phyloP scores from a whole-genome alignment of 495 filamentous ascomycete species.

The Entonaema liquescens region DNA sequence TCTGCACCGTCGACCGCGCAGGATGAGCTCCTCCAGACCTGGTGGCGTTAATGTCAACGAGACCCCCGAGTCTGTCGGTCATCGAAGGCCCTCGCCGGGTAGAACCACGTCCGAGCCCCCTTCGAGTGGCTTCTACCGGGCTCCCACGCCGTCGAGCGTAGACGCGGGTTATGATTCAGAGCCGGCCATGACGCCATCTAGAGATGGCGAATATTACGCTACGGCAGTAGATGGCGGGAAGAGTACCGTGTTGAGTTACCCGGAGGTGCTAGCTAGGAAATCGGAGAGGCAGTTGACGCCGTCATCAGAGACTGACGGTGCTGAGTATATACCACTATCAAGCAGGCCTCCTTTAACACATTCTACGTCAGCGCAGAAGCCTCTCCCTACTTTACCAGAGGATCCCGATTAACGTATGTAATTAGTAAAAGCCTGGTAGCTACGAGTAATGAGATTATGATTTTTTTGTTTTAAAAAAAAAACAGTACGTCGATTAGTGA shows the following conservation, averaged over 20 bases:
- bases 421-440: conserved; percentile 1
- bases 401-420: conserved; percentile 45
- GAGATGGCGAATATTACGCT: conserved; percentile 34
- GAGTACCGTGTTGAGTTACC: conserved; percentile 19
- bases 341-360: conserved; percentile 40
- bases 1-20: conserved; percentile 7
- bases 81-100: conserved; percentile 19
- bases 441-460: conserved; percentile 40
- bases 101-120: conserved; percentile 30
- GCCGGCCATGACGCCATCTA: conserved; percentile 35
- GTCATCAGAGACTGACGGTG: conserved; percentile 42
- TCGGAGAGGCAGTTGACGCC: conserved; percentile 50
- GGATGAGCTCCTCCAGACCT: conserved; percentile 16
- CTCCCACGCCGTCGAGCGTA: conserved; percentile 38
- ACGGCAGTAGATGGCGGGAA: not conserved
- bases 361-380: conserved; percentile 50
- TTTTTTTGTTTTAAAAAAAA: not conserved
- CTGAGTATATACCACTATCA: conserved; percentile 34
- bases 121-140: conserved; percentile 24
- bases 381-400: conserved; percentile 61
- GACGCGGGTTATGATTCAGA: conserved; percentile 45
- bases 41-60: not conserved
- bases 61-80: not conserved
- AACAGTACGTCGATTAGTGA: not conserved
- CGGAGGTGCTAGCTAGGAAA: conserved; percentile 33